Percentiles rank a stretch among this genome's conserved stretches.
Conservation (phyloP, 345 rosid species). For the Eucalyptus pumila region DNA sequence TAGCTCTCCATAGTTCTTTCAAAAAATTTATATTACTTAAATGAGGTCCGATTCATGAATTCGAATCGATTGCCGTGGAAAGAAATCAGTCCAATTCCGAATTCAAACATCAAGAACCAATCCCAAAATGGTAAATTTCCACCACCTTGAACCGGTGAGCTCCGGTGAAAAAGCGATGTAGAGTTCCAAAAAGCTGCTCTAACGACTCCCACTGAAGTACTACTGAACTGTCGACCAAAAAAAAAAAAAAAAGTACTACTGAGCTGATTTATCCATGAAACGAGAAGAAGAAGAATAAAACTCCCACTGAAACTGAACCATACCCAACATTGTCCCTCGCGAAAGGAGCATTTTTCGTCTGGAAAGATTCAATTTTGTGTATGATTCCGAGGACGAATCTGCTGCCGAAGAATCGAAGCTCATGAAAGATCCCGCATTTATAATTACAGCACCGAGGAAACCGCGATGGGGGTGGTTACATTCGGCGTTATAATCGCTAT, state of each 20-base stretch:
- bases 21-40: not conserved
- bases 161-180: not conserved
- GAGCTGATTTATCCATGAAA: not conserved
- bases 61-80: not conserved
- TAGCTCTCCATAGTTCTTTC: not conserved
- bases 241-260: not conserved
- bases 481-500: conserved; percentile 73
- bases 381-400: not conserved
- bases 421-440: not conserved
- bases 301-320: not conserved
- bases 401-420: not conserved
- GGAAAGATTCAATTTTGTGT: not conserved
- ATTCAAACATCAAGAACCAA: not conserved
- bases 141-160: not conserved
- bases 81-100: not conserved
- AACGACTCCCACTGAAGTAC: not conserved
- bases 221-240: not conserved
- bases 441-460: not conserved
- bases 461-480: conserved; percentile 45
- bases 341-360: not conserved
- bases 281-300: not conserved
- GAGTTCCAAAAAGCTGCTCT: not conserved
- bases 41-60: not conserved
- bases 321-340: not conserved
- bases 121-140: not conserved